Evolutionary conservation across 2,329 filamentous ascomycete species (phyloP).

Genomic region (Cucurbitaria berberidis): DNA sequence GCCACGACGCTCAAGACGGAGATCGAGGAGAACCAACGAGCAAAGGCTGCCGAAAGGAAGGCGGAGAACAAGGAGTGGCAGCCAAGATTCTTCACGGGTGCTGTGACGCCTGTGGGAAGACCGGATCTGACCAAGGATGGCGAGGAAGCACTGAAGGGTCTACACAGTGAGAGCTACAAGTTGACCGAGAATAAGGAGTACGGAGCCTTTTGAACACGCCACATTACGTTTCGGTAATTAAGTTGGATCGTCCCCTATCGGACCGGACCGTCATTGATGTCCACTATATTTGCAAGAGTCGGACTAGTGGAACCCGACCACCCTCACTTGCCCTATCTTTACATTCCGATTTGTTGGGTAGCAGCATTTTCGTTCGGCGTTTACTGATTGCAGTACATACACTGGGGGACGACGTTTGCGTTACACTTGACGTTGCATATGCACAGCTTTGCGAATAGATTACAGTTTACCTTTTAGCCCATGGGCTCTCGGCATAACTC

Average conservation of each 20-base stretch:
- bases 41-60: constrained; percentile 82
- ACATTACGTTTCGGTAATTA: background rate
- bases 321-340: background rate
- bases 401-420: background rate
- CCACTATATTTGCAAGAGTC: constrained; percentile 1
- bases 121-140: constrained; percentile 70
- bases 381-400: background rate
- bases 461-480: background rate
- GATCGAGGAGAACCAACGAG: constrained; percentile 86
- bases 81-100: constrained; percentile 83
- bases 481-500: background rate
- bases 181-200: constrained; percentile 55
- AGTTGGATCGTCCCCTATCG: background rate
- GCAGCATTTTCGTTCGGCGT: background rate
- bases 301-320: background rate
- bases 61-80: constrained; percentile 72
- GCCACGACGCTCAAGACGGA: constrained; percentile 89
- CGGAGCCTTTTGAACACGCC: constrained; percentile 40
- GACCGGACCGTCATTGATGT: constrained; percentile 23
- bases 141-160: constrained; percentile 60
- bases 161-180: constrained; percentile 60
- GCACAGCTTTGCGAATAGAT: background rate
- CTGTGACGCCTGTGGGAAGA: constrained; percentile 64
- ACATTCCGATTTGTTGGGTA: background rate
- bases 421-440: background rate